A percentile compares a stretch with the other conserved stretches of the same genome.
Conservation (phyloP, 2,329 filamentous ascomycete genomes). For the Tetracladium maxilliforme region DNA sequence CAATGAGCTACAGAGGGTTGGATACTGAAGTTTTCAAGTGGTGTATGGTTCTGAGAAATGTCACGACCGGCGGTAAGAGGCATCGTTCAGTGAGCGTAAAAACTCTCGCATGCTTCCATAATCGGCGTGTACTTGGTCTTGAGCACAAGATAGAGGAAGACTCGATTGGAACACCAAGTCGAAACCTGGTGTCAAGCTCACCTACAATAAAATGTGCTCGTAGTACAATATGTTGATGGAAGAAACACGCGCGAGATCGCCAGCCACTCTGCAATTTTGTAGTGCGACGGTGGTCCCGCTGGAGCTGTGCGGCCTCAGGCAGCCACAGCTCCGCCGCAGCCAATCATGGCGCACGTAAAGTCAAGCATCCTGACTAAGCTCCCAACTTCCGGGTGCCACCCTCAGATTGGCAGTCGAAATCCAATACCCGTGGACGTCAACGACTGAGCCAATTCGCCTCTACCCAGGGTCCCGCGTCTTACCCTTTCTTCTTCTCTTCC, state of each 20-base stretch:
- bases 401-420: constrained; percentile 5
- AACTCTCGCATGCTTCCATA: constrained; percentile 58
- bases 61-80: constrained; percentile 65
- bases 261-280: constrained; percentile 9
- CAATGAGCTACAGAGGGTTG: too few species aligned
- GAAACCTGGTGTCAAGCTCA: constrained; percentile 35
- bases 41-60: too few species aligned
- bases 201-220: constrained; percentile 60
- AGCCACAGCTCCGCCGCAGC: constrained; percentile 2
- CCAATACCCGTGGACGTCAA: constrained; percentile 5
- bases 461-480: constrained; percentile 13
- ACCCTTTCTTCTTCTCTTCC: constrained; percentile 25
- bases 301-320: background rate
- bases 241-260: constrained; percentile 16
- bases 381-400: constrained; percentile 3
- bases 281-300: constrained; percentile 2
- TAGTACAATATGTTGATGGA: constrained; percentile 42
- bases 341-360: constrained; percentile 1
- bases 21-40: too few species aligned
- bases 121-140: constrained; percentile 40
- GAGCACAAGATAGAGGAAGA: constrained; percentile 62
- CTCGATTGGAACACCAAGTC: constrained; percentile 37
- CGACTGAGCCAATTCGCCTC: constrained; percentile 5
- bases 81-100: constrained; percentile 42
- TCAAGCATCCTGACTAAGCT: constrained; percentile 1